These are phyloP conservation scores for Neofusicoccum umdonicola DNA, from an alignment of 2,329 filamentous ascomycete species.

Conservation along the genomic window DNA sequence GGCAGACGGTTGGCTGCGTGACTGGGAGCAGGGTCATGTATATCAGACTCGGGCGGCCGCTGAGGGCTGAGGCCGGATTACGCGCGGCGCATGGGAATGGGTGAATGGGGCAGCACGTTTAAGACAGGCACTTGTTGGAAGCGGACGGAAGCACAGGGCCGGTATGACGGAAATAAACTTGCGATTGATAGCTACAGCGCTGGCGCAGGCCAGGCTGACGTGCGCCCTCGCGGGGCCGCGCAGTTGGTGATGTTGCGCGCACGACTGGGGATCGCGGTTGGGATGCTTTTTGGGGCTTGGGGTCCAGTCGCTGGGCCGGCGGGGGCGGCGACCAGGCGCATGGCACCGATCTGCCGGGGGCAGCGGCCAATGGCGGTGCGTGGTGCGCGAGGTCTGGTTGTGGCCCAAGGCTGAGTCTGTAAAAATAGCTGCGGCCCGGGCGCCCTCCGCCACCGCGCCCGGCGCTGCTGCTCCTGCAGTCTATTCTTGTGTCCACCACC, in stretches of 20 bases:
- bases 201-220: neutral
- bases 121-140: neutral
- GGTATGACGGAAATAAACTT: conserved; percentile 2
- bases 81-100: neutral
- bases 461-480: neutral
- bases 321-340: conserved; percentile 4
- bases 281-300: neutral
- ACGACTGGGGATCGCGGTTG: neutral
- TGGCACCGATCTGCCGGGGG: conserved; percentile 11
- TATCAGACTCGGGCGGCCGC: neutral
- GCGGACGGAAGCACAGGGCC: neutral
- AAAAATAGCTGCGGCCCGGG: conserved; percentile 5
- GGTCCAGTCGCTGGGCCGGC: neutral
- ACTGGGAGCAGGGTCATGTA: neutral
- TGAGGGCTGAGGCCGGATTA: conserved; percentile 1
- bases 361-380: neutral
- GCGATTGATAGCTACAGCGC: neutral
- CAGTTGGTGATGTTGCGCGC: conserved; percentile 6
- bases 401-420: conserved; percentile 2
- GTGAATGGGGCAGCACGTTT: neutral
- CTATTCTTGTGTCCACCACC: neutral
- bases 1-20: neutral
- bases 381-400: neutral
- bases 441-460: neutral
- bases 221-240: neutral